Evolutionary conservation across 2,329 filamentous ascomycete genomes (phyloP).

Genomic region (Alternaria dauci): DNA sequence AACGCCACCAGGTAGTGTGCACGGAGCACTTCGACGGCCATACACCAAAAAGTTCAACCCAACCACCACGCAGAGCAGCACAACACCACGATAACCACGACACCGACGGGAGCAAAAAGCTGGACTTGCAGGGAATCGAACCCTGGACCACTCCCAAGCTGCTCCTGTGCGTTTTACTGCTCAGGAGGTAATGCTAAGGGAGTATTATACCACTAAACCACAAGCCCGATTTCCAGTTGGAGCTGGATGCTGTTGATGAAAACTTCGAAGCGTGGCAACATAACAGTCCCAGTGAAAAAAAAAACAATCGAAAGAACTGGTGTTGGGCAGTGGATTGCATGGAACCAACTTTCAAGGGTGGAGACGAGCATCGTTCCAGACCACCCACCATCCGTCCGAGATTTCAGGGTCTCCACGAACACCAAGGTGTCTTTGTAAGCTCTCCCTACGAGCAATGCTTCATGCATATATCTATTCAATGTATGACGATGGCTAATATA

Average conservation of each 20-base stretch:
- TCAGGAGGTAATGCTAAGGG: conserved; percentile 15
- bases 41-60: background rate
- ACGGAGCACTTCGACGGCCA: no score
- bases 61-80: background rate
- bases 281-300: no score
- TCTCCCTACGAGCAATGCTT: background rate
- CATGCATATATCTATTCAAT: background rate
- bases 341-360: background rate
- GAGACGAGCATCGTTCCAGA: conserved; percentile 4
- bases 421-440: background rate
- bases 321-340: background rate
- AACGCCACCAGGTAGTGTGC: background rate
- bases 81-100: background rate
- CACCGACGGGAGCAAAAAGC: background rate
- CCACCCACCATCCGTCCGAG: background rate
- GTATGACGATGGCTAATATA: background rate
- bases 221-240: conserved; percentile 11
- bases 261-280: rapidly evolving
- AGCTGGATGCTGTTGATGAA: background rate
- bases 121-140: conserved; percentile 21
- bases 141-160: conserved; percentile 23
- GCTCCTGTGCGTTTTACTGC: background rate
- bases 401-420: background rate
- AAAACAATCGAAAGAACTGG: no score
- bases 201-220: conserved; percentile 32